Conservation (phyloP, 164 flowering plant species). For the Tetrastigma voinierianum region DNA sequence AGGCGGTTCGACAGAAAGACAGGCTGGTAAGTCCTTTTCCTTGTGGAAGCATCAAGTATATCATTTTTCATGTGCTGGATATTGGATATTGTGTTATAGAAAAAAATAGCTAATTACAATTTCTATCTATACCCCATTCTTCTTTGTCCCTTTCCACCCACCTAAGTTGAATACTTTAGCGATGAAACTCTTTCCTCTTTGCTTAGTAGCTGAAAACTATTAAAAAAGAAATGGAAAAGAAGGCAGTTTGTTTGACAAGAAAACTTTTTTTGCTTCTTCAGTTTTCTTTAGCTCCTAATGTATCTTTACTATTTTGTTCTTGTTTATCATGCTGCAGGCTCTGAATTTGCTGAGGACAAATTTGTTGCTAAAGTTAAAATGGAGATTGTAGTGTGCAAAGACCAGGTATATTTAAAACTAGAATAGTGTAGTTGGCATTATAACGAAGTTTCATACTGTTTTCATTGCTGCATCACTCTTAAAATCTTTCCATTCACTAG, state of each 20-base stretch:
- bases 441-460: background rate
- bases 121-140: no score
- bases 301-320: background rate
- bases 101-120: no score
- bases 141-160: no score
- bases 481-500: slow-evolving; percentile 25
- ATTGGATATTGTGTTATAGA: background rate
- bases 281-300: background rate
- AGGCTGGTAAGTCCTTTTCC: slow-evolving; percentile 58
- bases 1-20: slow-evolving; percentile 89
- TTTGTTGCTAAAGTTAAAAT: slow-evolving; percentile 85
- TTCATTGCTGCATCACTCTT: background rate
- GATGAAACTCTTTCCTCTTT: background rate
- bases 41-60: background rate
- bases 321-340: slow-evolving; percentile 42
- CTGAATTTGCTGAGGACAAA: slow-evolving; percentile 92
- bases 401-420: slow-evolving; percentile 51
- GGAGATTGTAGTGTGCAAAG: slow-evolving; percentile 87
- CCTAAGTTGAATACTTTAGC: no score
- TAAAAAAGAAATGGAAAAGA: no score
- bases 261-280: no score
- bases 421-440: background rate
- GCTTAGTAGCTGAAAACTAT: no score
- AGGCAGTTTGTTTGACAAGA: no score
- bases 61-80: background rate